Evolutionary conservation across 345 rosid species (phyloP).

Genomic region (Citrus glauca): DNA sequence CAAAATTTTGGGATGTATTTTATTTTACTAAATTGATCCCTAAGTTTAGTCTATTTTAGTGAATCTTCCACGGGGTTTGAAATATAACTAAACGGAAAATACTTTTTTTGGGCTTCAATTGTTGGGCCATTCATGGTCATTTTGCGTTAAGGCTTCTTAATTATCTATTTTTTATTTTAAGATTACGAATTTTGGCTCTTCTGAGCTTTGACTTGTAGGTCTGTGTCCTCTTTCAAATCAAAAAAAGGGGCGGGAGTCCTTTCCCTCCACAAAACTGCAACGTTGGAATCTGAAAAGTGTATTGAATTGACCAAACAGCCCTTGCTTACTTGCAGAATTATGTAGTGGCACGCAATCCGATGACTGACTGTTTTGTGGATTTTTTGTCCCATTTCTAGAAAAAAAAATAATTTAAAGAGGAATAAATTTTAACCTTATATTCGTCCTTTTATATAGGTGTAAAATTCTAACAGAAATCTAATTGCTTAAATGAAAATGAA

Average conservation of each 20-base stretch:
- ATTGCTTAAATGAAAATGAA: too few relatives aligned
- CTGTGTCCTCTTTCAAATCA: constrained; percentile 3
- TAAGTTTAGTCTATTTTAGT: too few relatives aligned
- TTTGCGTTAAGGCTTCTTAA: background rate
- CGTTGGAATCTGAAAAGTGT: background rate
- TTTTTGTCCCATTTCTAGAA: background rate
- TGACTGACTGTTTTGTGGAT: background rate
- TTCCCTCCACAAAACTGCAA: background rate
- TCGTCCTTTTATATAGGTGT: background rate
- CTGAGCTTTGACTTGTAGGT: background rate
- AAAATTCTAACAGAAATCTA: background rate
- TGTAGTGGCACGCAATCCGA: background rate
- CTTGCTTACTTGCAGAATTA: background rate
- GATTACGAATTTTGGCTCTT: background rate
- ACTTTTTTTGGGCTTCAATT: too few relatives aligned
- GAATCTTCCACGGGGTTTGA: too few relatives aligned
- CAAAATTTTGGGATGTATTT: too few relatives aligned
- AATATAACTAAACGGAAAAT: too few relatives aligned
- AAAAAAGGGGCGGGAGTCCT: constrained; percentile 13
- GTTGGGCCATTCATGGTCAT: background rate
- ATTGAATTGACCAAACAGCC: constrained; percentile 5
- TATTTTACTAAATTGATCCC: background rate
- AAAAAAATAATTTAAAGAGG: background rate
- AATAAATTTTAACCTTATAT: background rate
- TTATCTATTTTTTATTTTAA: accelerated